Conservation (phyloP, 176 grass and related monocot species). For the Tillandsia leiboldiana region DNA sequence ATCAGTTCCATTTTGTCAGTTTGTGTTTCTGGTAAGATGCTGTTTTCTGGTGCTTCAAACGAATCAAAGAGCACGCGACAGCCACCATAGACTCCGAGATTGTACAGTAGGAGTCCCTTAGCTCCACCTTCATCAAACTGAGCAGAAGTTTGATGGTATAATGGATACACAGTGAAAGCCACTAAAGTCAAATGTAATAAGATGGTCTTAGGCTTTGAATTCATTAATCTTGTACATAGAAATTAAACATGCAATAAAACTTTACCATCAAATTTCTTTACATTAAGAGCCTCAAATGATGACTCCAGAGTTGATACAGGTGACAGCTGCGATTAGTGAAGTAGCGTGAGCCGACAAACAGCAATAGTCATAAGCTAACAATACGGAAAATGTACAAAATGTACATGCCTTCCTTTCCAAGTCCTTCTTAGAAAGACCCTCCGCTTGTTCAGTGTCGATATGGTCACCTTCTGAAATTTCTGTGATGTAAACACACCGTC, state of each 20-base stretch:
- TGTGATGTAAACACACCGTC: slow-evolving; percentile 15
- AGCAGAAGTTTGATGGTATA: slow-evolving; percentile 95
- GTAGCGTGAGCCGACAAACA: slow-evolving; percentile 15
- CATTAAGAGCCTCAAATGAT: slow-evolving; percentile 85
- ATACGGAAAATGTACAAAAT: not conserved
- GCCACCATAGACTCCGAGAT: slow-evolving; percentile 78
- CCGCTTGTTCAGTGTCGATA: slow-evolving; percentile 27
- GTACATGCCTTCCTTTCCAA: slow-evolving; percentile 50
- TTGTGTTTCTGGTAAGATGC: slow-evolving; percentile 28
- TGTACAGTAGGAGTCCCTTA: slow-evolving; percentile 85
- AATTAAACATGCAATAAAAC: slow-evolving; percentile 18
- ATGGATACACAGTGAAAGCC: slow-evolving; percentile 81
- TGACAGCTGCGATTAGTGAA: slow-evolving; percentile 49
- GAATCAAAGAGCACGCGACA: slow-evolving; percentile 92
- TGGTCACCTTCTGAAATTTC: slow-evolving; percentile 24
- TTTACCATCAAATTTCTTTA: slow-evolving; percentile 95
- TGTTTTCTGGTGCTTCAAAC: slow-evolving; percentile 69
- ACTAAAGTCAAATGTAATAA: slow-evolving; percentile 39
- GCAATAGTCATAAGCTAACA: not conserved
- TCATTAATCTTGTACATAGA: not conserved
- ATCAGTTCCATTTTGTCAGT: slow-evolving; percentile 35
- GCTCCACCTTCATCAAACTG: slow-evolving; percentile 99
- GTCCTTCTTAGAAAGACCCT: slow-evolving; percentile 60
- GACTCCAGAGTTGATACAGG: slow-evolving; percentile 75
- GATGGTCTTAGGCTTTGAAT: slow-evolving; percentile 20